Evolutionary conservation across 2,329 filamentous ascomycete genomes (phyloP), one percentile per base, ranked within the genome.

Genomic region (Madurella mycetomatis): DNA sequence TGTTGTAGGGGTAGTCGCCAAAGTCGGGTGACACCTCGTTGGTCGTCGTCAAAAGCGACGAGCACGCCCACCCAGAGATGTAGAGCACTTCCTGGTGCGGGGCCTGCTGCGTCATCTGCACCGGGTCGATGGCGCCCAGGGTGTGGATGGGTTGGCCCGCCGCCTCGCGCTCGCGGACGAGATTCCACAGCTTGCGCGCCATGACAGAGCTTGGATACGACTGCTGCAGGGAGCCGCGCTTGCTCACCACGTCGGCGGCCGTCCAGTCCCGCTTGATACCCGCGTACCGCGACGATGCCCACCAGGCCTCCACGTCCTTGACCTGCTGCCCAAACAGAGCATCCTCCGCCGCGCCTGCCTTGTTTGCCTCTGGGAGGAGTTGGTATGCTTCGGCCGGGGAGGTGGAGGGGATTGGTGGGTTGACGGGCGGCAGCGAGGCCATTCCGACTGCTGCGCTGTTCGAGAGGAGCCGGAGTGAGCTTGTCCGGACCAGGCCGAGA

Each of bases 71-170:
- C 58, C 94, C 94, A 0, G 92, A 96, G 59, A 99, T 80, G 73
- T 99, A 99, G 44, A 99, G 81, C 16, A 96, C 88, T 70, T 99
- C 92, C 70, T 97, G 94, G 73, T 97, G 89, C 5, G 89, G 83
- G 15, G 94, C 94, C 76, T 97, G 94, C 72, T 99, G 94, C 47
- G 94, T 96, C 94, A 99, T 97, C 75, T 99, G 94, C 11, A 97
- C 85, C n/a, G 94, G 94, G 68, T 99, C 94, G 72, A 99, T 95
- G 56, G 92, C 94, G 64, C 94, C 94, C 88, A 99, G 92, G 15
- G 94, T 97, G 71, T 97, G 92, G 57, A 97, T 88, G 17, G 94
- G 94, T 70, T 95, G 81, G 58, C 90, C 90, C 65, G 87, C 83
- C 40, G 86, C 82, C 44, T 84, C 82, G 60, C 88, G 81, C 72